Base-by-base conservation (phyloP, 768 basidiomycete genomes). In the Leccinum broughii region DNA sequence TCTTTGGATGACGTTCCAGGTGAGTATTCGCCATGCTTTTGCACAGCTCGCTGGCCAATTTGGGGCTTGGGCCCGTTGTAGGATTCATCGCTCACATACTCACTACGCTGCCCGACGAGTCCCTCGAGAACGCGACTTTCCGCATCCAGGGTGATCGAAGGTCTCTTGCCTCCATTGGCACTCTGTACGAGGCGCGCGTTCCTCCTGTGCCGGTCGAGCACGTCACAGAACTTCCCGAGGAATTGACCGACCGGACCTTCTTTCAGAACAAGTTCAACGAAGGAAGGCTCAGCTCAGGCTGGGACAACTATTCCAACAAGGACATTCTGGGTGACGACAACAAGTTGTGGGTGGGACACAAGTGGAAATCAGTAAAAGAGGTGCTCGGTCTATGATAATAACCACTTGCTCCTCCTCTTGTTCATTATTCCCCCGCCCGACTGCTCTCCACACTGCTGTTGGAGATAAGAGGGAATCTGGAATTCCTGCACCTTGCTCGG, bases 61-160 rank as follows among this genome's bases (percentile, higher is more conserved):
- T 35, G 34, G 39, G 10, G 37, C 24, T 39, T 32, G 32, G 32
- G 10, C 10, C 32, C n/a, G 52, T 17, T 17, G 15, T 24, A 78
- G 77, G 76, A n/a, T 78, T 76, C 46, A 48, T 73, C 34, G 77
- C 69, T 17, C 59, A 78, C 51, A 54, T 68, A 53, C 68, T 78
- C 55, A 77, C 76, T 10, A 66, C 71, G 1, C 58, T 76, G 2
- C 69, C 75, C 1, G 39, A 62, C 0, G 55, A 62, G 14, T 61
- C 66, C 26, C 68, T 76, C 13, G 67, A 70, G 13, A 59, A 78
- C 55, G 64, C 57, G 3, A 70, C 70, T 6, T 75, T 77, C 66
- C 76, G 76, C 20, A 68, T 77, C 35, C 62, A 78, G 58, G 77
- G 77, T n/a, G 71, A 77, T 28, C 72, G 74, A 3, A 62, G 37